phyloP scores from a whole-genome alignment of 441 rosid genomes.

The Kokia cookei region DNA sequence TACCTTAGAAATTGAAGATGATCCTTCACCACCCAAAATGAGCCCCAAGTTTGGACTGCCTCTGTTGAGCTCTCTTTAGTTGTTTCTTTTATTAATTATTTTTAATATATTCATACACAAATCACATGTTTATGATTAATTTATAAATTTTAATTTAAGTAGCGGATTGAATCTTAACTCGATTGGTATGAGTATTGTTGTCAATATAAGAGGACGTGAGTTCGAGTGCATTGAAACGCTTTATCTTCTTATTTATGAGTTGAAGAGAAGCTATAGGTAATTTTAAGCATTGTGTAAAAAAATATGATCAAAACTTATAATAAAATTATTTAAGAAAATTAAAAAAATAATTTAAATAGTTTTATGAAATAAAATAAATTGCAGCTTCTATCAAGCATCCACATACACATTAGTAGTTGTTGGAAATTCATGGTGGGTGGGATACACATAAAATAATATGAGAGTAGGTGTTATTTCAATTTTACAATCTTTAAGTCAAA shows the following conservation, averaged over 20 bases:
- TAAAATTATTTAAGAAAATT: no score
- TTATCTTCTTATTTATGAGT: no score
- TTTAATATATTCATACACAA: background rate
- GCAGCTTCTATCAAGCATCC: background rate
- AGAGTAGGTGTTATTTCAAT: background rate
- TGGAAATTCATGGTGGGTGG: background rate
- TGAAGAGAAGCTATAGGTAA: no score
- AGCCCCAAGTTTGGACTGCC: background rate
- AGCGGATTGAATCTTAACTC: no score
- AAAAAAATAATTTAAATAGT: background rate
- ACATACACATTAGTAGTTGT: background rate
- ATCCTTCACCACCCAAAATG: background rate
- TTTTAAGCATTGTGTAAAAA: no score
- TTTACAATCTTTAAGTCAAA: background rate
- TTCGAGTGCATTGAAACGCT: no score
- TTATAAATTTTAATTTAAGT: background rate
- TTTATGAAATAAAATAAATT: background rate
- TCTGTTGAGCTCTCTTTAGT: background rate
- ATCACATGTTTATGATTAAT: no score
- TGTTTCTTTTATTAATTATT: background rate
- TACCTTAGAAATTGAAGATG: no score
- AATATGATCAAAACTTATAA: no score
- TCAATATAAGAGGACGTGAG: no score
- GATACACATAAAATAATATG: background rate
- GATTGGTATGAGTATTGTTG: no score